Base-by-base conservation (phyloP, 345 rosid genomes). In the Euphorbia lathyris region DNA sequence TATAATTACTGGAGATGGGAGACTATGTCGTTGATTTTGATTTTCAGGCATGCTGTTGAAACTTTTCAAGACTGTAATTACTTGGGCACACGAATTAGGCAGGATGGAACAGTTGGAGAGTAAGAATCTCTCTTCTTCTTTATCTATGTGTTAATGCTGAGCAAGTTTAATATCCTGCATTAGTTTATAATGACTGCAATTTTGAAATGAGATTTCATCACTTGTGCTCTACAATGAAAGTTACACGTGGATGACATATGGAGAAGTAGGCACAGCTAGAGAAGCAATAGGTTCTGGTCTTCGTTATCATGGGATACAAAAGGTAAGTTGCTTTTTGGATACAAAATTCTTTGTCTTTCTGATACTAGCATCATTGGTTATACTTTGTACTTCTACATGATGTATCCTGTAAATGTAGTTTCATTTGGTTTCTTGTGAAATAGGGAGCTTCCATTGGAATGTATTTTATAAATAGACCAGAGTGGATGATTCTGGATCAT, bases 401-500 rank as follows among this genome's bases (percentile, higher is more conserved):
- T 34, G 36, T 52, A 47, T 20, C 66, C 26, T 45, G 3, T 7
- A 38, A 50, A 14, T 62, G 29, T 63, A 30, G 36, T 58, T 29
- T 69, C 53, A 72, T 19, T 77, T 77, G 43, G 63, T 58, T 6
- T 72, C 32, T 72, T 43, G 27, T 83, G 67, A 51, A 69, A 71
- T 85, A 93, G 98, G 95, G 98, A 75, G 86, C 83, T 60, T 68
- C 88, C 26, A 30, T 91, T 71, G 97, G 98, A 68, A 80, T 88
- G 66, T 91, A 73, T 72, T 91, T 89, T 74, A 75, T 93, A 52
- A 93, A 89, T 70, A 81, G 94, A 80, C 94, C 97, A 56, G 98
- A 93, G 81, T 93, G 98, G 98, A 19, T 89, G 77, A 81, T 91
- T 59, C 94, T 86, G 64, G 97, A 93, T 83, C 94, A 93, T 84